These are phyloP conservation scores for Lepidium didymum DNA, from an alignment of 345 rosid genomes.

Conservation along the genomic window DNA sequence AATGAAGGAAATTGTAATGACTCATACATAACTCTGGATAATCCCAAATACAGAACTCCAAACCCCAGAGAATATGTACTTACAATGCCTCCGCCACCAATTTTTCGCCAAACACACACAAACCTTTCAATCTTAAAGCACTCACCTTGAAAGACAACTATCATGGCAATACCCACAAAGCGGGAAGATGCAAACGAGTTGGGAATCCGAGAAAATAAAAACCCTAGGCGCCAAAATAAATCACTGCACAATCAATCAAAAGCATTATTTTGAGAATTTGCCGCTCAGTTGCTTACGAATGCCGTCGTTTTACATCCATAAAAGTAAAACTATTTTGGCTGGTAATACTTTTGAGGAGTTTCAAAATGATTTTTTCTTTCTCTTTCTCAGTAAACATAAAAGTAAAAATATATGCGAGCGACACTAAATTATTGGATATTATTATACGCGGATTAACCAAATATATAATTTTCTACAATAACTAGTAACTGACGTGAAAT, in stretches of 20 bases:
- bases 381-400: too few relatives aligned
- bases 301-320: background rate
- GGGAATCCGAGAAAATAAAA: background rate
- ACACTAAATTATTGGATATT: too few relatives aligned
- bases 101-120: background rate
- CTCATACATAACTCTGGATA: background rate
- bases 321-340: too few relatives aligned
- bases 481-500: too few relatives aligned
- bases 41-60: background rate
- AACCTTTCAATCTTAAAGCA: background rate
- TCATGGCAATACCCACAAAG: background rate
- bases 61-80: background rate
- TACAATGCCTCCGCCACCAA: background rate
- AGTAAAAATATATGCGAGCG: too few relatives aligned
- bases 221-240: slow-evolving; percentile 15
- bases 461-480: too few relatives aligned
- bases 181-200: background rate
- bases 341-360: too few relatives aligned
- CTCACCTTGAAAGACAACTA: background rate
- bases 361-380: too few relatives aligned
- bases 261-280: background rate
- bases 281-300: background rate
- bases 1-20: background rate
- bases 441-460: too few relatives aligned
- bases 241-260: background rate